Conservation (phyloP, 768 basidiomycete species). For the Leccinum fibrillosum region DNA sequence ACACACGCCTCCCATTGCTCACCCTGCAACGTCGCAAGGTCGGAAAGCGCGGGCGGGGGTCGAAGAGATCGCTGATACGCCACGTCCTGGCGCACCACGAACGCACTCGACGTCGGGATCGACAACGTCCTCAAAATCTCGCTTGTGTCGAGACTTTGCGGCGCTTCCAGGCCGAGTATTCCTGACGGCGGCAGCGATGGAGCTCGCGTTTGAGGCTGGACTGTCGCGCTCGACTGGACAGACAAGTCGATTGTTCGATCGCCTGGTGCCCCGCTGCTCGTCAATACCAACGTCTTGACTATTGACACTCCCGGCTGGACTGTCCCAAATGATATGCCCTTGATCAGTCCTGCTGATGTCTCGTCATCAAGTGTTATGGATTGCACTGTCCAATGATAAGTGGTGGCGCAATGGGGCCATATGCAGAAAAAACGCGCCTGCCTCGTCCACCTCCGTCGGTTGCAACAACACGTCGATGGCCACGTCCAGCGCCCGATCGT, state of each 20-base stretch:
- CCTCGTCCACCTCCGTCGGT: slow-evolving; percentile 71
- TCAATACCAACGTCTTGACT: slow-evolving; percentile 61
- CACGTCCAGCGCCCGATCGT: slow-evolving; percentile 66
- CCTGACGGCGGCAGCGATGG: slow-evolving; percentile 4
- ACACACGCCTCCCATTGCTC: slow-evolving; percentile 45
- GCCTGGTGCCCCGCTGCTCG: slow-evolving; percentile 59
- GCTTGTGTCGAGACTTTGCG: slow-evolving; percentile 24
- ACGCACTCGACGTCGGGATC: slow-evolving; percentile 63
- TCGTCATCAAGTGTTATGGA: slow-evolving; percentile 59
- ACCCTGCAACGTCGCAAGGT: slow-evolving; percentile 52
- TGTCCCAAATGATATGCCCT: slow-evolving; percentile 64
- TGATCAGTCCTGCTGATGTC: slow-evolving; percentile 69
- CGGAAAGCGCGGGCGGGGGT: slow-evolving; percentile 45
- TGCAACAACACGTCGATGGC: slow-evolving; percentile 75
- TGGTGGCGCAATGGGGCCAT: neutral
- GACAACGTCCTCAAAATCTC: slow-evolving; percentile 31
- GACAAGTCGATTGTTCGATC: slow-evolving; percentile 81
- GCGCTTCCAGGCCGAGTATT: neutral
- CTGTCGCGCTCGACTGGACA: slow-evolving; percentile 52
- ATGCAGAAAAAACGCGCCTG: slow-evolving; percentile 43
- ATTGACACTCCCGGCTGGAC: slow-evolving; percentile 56
- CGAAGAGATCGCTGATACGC: slow-evolving; percentile 46
- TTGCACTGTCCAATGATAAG: slow-evolving; percentile 42
- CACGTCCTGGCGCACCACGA: slow-evolving; percentile 53
- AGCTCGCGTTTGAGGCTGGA: neutral